Evolutionary conservation across 345 rosid species (phyloP), one percentile per base, ranked within the genome.

Genomic region (Pistacia atlantica): DNA sequence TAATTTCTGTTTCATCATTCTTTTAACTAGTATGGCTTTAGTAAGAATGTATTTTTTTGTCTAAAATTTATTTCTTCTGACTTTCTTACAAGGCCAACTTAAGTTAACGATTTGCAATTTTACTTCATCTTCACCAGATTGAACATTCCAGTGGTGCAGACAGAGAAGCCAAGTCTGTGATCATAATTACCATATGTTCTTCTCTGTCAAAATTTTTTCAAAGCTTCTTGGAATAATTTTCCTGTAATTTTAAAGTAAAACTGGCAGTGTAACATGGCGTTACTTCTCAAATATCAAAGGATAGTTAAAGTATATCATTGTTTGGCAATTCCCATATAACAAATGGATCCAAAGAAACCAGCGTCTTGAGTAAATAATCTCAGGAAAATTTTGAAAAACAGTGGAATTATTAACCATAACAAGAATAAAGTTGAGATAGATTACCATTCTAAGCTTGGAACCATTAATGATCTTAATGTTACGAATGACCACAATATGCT

Each of bases 391-490:
- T 18, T n/a, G 25, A 25, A 18, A 35, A n/a, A 37, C 18, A 37
- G 46, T 37, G 60, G 54, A 72, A 20, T 56, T 11, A 42, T 2
- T 55, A 45, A 71, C 17, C 10, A 22, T 4, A 35, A 42, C 1
- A 52, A 64, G 31, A 60, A 74, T 12, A 69, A 77, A 69, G 61
- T 14, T 22, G 61, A 13, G 58, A 62, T 46, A 7, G 72, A 70
- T 56, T 78, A 94, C 98, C 91, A 87, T 85, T 83, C 83, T 89
- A 46, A 94, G 82, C 84, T 82, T 81, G 65, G 91, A 84, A 52
- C 95, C 97, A 61, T 86, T 88, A 76, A 82, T 76, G 75, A 92
- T 80, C 86, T 89, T 89, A 70, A 88, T 78, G 28, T 89, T 84
- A 52, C 79, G 94, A 78, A 84, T 18, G 67, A 90, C 60, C 16